Conservation (phyloP, 768 basidiomycete genomes). For the Pulveroboletus ravenelii region DNA sequence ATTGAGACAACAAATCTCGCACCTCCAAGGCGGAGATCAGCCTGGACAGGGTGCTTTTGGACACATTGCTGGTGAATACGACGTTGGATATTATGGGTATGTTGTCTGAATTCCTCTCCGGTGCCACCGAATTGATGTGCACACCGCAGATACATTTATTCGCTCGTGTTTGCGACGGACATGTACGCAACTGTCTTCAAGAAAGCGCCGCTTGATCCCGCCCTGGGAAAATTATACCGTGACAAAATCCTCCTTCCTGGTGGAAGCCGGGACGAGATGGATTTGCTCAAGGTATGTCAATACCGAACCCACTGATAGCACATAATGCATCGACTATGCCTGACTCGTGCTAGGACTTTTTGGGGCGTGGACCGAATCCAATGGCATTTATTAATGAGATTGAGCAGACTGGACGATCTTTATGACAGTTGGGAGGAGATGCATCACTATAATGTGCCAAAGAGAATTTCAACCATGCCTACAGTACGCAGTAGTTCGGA, state of each 20-base stretch:
- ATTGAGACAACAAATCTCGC: slow-evolving; percentile 59
- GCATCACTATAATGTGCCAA: too few species aligned
- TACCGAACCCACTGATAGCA: background rate
- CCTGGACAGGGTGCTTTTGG: slow-evolving; percentile 71
- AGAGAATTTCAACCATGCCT: too few species aligned
- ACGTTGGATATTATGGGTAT: slow-evolving; percentile 61
- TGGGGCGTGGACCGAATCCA: slow-evolving; percentile 68
- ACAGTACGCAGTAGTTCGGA: too few species aligned
- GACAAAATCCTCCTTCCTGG: slow-evolving; percentile 67
- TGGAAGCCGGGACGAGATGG: slow-evolving; percentile 69
- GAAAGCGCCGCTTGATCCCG: slow-evolving; percentile 64
- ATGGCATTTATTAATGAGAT: slow-evolving; percentile 70
- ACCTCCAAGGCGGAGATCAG: slow-evolving; percentile 57
- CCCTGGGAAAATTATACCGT: slow-evolving; percentile 61
- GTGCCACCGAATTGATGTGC: background rate
- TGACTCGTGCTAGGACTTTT: slow-evolving; percentile 52
- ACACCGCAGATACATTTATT: slow-evolving; percentile 58
- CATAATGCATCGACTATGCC: background rate
- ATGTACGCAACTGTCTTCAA: slow-evolving; percentile 72
- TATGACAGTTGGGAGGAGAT: background rate
- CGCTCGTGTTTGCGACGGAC: slow-evolving; percentile 56
- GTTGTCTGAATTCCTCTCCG: background rate
- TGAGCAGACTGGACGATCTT: slow-evolving; percentile 39
- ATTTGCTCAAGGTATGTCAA: slow-evolving; percentile 59
- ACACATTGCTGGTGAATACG: slow-evolving; percentile 72